phyloP scores from a whole-genome alignment of 2,329 filamentous ascomycete genomes.

The Cladosporium halotolerans region DNA sequence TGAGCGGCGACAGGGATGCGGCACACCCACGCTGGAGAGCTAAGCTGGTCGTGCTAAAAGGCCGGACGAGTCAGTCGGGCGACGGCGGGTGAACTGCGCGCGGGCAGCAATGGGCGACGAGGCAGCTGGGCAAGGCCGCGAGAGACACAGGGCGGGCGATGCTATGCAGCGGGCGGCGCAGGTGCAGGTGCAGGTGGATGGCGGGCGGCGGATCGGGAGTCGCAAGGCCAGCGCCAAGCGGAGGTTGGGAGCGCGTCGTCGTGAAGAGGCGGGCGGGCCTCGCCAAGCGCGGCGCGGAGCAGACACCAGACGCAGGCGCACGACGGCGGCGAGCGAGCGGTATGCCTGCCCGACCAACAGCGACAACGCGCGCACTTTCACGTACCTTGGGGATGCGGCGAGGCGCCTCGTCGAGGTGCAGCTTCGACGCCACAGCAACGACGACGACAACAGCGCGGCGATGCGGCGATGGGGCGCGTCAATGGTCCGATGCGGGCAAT shows the following conservation, averaged over 20 bases:
- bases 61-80: constrained; percentile 4
- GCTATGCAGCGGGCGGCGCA: neutral
- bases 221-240: neutral
- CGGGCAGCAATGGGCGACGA: neutral
- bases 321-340: neutral
- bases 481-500: no score
- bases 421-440: neutral
- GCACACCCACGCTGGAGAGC: neutral
- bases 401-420: neutral
- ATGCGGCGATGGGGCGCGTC: neutral
- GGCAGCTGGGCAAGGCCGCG: neutral
- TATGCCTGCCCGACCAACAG: neutral
- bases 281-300: neutral
- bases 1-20: constrained; percentile 7
- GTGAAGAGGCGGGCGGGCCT: neutral
- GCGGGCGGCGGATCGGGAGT: neutral
- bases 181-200: neutral
- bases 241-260: neutral
- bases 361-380: no score
- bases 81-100: constrained; percentile 5
- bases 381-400: neutral
- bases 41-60: neutral
- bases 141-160: neutral
- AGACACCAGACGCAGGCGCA: neutral
- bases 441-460: neutral